These are phyloP conservation scores for Dovyalis caffra DNA, from an alignment of 345 rosid species.

Conservation along the genomic window DNA sequence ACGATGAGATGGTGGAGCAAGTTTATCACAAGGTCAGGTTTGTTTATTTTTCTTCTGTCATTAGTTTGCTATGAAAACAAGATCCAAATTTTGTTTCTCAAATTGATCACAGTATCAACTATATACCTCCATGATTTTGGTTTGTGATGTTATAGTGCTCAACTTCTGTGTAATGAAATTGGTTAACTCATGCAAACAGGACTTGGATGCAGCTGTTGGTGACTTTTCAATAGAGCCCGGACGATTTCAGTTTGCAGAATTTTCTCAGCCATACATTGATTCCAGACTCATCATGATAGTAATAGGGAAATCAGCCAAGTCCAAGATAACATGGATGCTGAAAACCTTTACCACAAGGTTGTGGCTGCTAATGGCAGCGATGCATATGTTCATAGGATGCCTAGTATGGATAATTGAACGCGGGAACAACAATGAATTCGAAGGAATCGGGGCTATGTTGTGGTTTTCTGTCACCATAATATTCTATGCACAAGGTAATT, in stretches of 20 bases:
- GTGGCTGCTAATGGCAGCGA: constrained; percentile 27
- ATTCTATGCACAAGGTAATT: background rate
- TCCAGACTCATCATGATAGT: constrained; percentile 35
- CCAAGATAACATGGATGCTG: constrained; percentile 27
- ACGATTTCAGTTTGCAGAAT: constrained; percentile 22
- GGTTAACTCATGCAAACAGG: constrained; percentile 8
- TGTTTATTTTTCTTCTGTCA: too few species aligned
- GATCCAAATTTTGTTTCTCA: too few species aligned
- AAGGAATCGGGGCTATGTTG: background rate
- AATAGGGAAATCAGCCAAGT: constrained; percentile 13
- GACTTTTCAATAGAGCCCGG: constrained; percentile 28
- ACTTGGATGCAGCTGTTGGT: constrained; percentile 35
- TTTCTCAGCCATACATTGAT: constrained; percentile 34
- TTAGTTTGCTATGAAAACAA: too few species aligned
- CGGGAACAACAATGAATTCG: background rate
- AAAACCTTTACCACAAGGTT: constrained; percentile 22
- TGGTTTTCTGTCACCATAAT: background rate
- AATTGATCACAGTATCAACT: too few species aligned
- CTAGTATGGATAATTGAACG: constrained; percentile 16
- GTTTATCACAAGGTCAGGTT: constrained; percentile 23
- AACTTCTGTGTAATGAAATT: too few species aligned
- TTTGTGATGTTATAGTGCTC: too few species aligned
- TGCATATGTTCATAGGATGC: constrained; percentile 27
- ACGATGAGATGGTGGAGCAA: constrained; percentile 33
- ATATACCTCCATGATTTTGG: too few species aligned